Percentiles rank a stretch among this genome's conserved stretches.
phyloP scores from a whole-genome alignment of 208 protist species.

The Trypanosoma congolense region DNA sequence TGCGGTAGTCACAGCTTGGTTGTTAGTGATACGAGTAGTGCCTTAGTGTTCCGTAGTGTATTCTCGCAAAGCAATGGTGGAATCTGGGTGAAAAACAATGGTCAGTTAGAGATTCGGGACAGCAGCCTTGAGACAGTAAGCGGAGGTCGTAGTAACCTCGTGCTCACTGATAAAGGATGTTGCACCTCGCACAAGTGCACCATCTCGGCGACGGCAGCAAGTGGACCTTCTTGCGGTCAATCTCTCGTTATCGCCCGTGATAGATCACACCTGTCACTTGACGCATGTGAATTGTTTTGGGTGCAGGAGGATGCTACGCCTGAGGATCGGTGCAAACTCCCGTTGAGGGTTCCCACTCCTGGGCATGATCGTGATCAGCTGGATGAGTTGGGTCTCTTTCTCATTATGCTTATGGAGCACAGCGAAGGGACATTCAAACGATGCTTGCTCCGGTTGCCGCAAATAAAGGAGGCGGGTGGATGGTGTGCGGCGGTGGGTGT shows the following conservation, averaged over 20 bases:
- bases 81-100: constrained; percentile 19
- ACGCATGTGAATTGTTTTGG: constrained; percentile 19
- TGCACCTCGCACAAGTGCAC: constrained; percentile 11
- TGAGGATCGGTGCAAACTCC: neutral
- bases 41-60: constrained; percentile 5
- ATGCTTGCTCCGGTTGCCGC: constrained; percentile 14
- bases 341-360: neutral
- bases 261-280: constrained; percentile 10
- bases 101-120: constrained; percentile 10
- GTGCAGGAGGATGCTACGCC: neutral
- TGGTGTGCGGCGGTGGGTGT: constrained; percentile 6
- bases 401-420: constrained; percentile 8
- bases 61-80: constrained; percentile 14
- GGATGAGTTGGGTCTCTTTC: constrained; percentile 13
- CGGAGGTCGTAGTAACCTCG: constrained; percentile 2
- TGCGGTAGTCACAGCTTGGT: constrained; percentile 18
- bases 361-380: neutral
- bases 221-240: neutral
- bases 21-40: constrained; percentile 12
- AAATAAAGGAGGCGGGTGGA: neutral
- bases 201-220: neutral
- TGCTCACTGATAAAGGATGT: constrained; percentile 12
- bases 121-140: constrained; percentile 7
- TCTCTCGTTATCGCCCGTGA: constrained; percentile 15
- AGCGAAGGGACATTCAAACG: constrained; percentile 19